Base-by-base conservation (phyloP, 2,329 filamentous ascomycete species). In the Rhynchosporium graminicola region DNA sequence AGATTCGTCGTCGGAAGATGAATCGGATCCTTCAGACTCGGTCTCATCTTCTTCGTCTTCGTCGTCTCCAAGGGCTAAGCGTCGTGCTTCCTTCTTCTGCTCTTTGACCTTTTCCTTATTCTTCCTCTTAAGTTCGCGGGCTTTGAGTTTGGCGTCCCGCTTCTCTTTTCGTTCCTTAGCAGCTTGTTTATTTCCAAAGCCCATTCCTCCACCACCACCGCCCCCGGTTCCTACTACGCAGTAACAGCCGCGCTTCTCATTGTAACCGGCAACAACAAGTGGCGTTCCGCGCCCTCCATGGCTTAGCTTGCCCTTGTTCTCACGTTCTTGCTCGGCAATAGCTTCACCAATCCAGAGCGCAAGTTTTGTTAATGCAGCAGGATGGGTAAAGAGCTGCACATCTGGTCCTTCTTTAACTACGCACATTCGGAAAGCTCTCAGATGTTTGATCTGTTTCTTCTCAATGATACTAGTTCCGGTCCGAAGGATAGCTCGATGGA, bases 381-480 rank as follows among this genome's bases (percentile, higher is more conserved):
- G 93, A 72, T 98, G 94, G 0, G 89, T 92, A 77, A 99, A 99
- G 10, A 98, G 83, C n/a, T 84, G 79, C 0, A 96, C 89, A 70
- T 98, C 95, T 0, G 93, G 92, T 0, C 94, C 92, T 72, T 98
- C 95, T 74, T 96, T 97, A 70, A 99, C 92, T 3, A 98, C 90
- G 40, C 91, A 96, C 83, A 99, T 92, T 56, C 95, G 90, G 75
- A 98, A 99, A 0, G 94, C 90, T 54, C 92, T 87, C 15, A 99
- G 81, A 74, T 97, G 92, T 43, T 92, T 90, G 73, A 99, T 96
- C 71, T 97, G 93, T 63, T 90, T 89, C 78, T 99, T 99, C 68
- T 92, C 91, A 63, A 99, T 90, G 33, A 99, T 82, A 0, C 91
- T 89, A 0, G 92, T 96, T 43, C 95, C 95, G 0, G 94, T 97